Evolutionary conservation across 345 rosid species (phyloP), one percentile per base, ranked within the genome.

Genomic region (Linum usitatissimum): DNA sequence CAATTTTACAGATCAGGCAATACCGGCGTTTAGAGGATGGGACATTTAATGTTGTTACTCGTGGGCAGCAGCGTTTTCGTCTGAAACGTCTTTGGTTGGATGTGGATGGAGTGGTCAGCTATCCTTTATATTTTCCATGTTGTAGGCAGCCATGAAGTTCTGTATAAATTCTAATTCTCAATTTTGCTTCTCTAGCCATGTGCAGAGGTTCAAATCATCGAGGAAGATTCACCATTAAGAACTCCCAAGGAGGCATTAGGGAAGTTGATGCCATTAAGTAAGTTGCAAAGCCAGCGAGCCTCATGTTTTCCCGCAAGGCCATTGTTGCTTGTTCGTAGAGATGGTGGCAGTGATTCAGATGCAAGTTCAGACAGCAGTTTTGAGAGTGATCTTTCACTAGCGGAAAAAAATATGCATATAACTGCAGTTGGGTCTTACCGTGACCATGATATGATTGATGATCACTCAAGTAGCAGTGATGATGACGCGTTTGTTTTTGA

Each of bases 1-100:
- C 23, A 31, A 60, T 65, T 60, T 6, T 64, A 65, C 83, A 93
- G 99, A 90, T 93, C 77, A 84, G 97, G 39, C 95, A 93, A 63
- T 83, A 77, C 61, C 81, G 99, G 57, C 75, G 88, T 18, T 73
- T 90, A 68, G 90, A 82, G 67, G 96, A 90, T 79, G 95, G 96
- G 34, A 81, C 95, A 18, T 77, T 87, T 61, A 93, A 93, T 68
- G 85, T 91, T 57, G 83, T 93, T 59, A 86, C 96, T 70, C 96
- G 95, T 55, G 99, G 99, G 48, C 87, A 84, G 63, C 99, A 93
- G 67, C 84, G 99, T 51, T 90, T 90, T 74, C 82, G 68, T 66
- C 57, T 93, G 64, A 86, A 69, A 74, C 92, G 83, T 18, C 76
- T 77, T 57, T 90, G 94, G 96, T 79, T 78, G 72, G 99, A 90